Percentiles rank a stretch among this genome's conserved stretches.
Evolutionary conservation across 306 rosid genomes (phyloP).

Genomic region (Prunus davidiana): DNA sequence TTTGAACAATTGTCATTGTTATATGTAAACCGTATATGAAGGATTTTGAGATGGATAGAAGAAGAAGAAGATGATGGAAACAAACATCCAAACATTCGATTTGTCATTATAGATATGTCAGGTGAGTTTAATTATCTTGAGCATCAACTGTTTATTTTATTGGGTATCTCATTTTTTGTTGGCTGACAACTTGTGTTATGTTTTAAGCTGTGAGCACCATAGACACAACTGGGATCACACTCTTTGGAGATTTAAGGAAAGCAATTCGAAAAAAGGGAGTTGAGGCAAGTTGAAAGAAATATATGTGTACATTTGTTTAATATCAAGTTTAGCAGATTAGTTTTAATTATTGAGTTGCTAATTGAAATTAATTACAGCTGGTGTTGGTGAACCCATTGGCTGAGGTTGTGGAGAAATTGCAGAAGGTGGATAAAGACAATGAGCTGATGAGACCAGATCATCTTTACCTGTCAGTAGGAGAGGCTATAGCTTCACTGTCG

Average conservation of each 20-base stretch:
- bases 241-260: conserved; percentile 58
- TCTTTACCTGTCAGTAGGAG: conserved; percentile 72
- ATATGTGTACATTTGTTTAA: not conserved
- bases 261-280: conserved; percentile 49
- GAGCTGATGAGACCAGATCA: conserved; percentile 39
- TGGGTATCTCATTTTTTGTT: not conserved
- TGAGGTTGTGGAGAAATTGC: conserved; percentile 71
- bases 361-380: conserved; percentile 42
- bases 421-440: conserved; percentile 42
- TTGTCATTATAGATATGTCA: conserved; percentile 69
- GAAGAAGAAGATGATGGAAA: conserved; percentile 58
- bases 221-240: conserved; percentile 86
- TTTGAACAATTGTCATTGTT: not conserved
- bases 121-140: conserved; percentile 35
- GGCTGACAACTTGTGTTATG: not conserved
- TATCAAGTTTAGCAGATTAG: too few relatives aligned
- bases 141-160: not conserved
- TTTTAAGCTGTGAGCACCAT: conserved; percentile 78
- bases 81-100: conserved; percentile 43
- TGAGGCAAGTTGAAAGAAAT: conserved; percentile 42
- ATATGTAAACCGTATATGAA: conserved; percentile 17
- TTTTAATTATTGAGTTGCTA: not conserved
- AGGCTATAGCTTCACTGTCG: conserved; percentile 67
- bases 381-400: conserved; percentile 89
- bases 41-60: conserved; percentile 88